phyloP scores from a whole-genome alignment of 2,329 filamentous ascomycete genomes.

The Pestalotiopsis sp. region DNA sequence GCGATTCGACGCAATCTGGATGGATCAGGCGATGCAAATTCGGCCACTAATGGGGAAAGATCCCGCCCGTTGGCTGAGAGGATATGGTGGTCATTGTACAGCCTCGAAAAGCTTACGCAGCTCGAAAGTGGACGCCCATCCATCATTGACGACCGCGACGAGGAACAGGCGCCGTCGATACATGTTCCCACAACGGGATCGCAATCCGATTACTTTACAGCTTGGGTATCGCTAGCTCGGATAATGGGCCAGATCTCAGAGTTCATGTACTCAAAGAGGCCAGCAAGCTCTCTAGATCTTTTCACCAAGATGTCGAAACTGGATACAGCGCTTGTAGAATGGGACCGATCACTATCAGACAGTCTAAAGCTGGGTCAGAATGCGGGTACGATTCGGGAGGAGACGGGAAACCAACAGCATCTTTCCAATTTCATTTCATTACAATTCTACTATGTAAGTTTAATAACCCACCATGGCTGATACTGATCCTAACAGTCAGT shows the following conservation, averaged over 20 bases:
- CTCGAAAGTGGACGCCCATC: constrained; percentile 24
- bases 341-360: constrained; percentile 16
- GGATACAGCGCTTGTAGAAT: constrained; percentile 18
- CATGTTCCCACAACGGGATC: neutral
- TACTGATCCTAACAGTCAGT: neutral
- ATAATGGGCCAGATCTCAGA: constrained; percentile 18
- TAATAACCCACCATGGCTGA: neutral
- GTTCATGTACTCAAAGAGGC: constrained; percentile 16
- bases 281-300: constrained; percentile 8
- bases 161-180: constrained; percentile 8
- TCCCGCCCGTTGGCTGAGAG: constrained; percentile 3
- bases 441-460: constrained; percentile 14
- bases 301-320: constrained; percentile 12
- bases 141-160: constrained; percentile 19
- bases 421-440: constrained; percentile 5
- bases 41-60: neutral
- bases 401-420: neutral
- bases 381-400: constrained; percentile 2
- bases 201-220: constrained; percentile 14
- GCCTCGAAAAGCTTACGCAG: constrained; percentile 24
- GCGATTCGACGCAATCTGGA: neutral
- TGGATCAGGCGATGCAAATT: neutral
- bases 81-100: constrained; percentile 21
- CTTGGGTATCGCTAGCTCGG: constrained; percentile 16
- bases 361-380: constrained; percentile 9